Percentiles rank a stretch among this genome's conserved stretches.
Conservation (phyloP, 148 eudicot genomes). For the Diospyros lotus region DNA sequence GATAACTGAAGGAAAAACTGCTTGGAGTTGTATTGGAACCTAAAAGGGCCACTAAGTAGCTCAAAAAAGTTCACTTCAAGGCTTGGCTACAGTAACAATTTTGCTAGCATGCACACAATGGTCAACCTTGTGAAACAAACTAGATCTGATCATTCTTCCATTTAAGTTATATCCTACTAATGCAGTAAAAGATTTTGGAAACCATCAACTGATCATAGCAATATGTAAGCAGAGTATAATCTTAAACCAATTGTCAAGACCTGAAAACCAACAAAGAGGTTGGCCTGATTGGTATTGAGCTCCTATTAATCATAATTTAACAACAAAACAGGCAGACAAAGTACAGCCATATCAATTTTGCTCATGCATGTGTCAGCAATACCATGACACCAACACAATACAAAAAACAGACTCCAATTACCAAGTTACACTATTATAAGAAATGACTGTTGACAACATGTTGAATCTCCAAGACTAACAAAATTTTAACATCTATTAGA, state of each 20-base stretch:
- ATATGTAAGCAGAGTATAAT: not conserved
- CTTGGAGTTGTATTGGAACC: not conserved
- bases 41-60: not conserved
- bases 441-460: not conserved
- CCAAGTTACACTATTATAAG: not conserved
- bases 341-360: not conserved
- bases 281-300: not conserved
- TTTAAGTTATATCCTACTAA: not conserved
- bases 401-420: not conserved
- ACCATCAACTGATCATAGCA: no score
- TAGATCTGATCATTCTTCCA: not conserved
- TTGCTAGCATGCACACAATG: constrained; percentile 3
- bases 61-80: not conserved
- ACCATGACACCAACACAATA: no score
- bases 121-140: not conserved
- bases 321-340: not conserved
- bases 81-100: not conserved
- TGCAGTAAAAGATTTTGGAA: not conserved
- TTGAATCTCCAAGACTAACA: not conserved
- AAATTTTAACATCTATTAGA: not conserved
- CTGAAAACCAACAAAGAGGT: not conserved
- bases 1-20: not conserved
- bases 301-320: not conserved
- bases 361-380: not conserved
- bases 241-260: not conserved